Base-by-base conservation (phyloP, 2,329 filamentous ascomycete species). In the Fusarium lyarnte region DNA sequence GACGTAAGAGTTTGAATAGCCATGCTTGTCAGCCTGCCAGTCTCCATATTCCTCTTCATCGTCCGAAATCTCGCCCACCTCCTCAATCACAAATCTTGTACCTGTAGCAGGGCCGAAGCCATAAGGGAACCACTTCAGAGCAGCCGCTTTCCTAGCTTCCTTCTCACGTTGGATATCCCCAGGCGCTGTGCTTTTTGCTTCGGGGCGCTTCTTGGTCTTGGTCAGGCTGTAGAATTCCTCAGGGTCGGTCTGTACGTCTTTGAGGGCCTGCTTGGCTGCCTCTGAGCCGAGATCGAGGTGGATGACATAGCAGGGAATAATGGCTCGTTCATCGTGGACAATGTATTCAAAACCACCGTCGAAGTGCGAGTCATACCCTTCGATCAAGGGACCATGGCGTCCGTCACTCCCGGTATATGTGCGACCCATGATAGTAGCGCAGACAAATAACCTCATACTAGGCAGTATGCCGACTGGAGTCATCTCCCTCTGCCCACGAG, bases 121-220 rank as follows among this genome's bases (percentile, higher is more conserved):
- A 58, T 85, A 86, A 1, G 84, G 84, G 55, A 86, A 86, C 75
- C 80, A 86, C 75, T 86, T 86, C 39, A 81, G 72, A 1, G 83
- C 85, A 13, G 81, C 78, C 1, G 83, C 82, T 51, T 83, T 79
- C 52, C 79, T 74, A 14, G 82, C 83, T 45, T 81, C 78, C 66
- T 82, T 82, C 47, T 76, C 74, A 13, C 80, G 79, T 66, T 82
- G 77, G 13, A 74, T 61, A 29, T 85, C 84, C 1, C 80, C 84
- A 0, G 83, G 73, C 4, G 65, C 57, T 47, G 68, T 62, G 27
- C 62, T 52, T 43, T 65, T 54, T 36, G 43, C 43, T 36, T 58
- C 33, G 25, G 36, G 45, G 11, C 52, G 43, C 36, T 54, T 46
- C 27, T 63, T 58, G 8, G 14, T 58, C 14, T 63, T 54, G 27